Evolutionary conservation across 768 basidiomycete species (phyloP).

Genomic region (Boletellus emodensis): DNA sequence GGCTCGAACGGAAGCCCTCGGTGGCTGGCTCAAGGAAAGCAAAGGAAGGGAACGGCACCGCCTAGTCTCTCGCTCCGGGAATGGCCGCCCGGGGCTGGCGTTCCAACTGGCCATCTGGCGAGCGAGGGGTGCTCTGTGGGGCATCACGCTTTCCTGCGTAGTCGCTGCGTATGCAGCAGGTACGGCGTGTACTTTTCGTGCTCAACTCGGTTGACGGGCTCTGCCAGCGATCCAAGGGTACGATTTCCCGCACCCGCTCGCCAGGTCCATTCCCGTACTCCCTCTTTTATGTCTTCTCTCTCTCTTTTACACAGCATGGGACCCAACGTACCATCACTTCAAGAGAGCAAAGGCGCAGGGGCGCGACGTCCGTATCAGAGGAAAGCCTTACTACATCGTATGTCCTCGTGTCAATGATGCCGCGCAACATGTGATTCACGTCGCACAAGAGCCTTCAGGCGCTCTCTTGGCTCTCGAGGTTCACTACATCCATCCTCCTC

Average conservation of each 20-base stretch:
- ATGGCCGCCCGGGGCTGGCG: conserved; percentile 42
- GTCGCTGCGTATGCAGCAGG: conserved; percentile 44
- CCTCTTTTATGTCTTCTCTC: conserved; percentile 55
- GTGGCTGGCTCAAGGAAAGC: conserved; percentile 62
- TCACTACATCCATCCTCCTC: conserved; percentile 47
- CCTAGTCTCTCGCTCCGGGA: conserved; percentile 38
- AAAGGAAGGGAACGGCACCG: conserved; percentile 61
- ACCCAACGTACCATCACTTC: conserved; percentile 70
- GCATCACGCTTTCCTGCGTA: conserved; percentile 40
- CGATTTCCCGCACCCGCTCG: conserved; percentile 16
- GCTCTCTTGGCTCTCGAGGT: conserved; percentile 53
- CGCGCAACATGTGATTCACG: not conserved
- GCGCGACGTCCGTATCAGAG: conserved; percentile 62
- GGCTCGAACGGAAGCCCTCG: conserved; percentile 75
- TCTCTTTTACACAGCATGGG: conserved; percentile 79
- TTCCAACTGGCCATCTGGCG: conserved; percentile 63
- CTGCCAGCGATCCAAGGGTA: conserved; percentile 20
- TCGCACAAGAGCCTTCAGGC: conserved; percentile 54
- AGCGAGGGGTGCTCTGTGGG: conserved; percentile 67
- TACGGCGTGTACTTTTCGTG: conserved; percentile 27
- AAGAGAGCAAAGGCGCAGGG: conserved; percentile 65
- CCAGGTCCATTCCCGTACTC: conserved; percentile 36
- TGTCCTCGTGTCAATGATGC: conserved; percentile 20
- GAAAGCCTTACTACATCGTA: conserved; percentile 63
- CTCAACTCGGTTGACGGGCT: not conserved